Evolutionary conservation across 2,329 filamentous ascomycete genomes (phyloP), one percentile per base, ranked within the genome.

Genomic region (Pyrenochaeta sp.): DNA sequence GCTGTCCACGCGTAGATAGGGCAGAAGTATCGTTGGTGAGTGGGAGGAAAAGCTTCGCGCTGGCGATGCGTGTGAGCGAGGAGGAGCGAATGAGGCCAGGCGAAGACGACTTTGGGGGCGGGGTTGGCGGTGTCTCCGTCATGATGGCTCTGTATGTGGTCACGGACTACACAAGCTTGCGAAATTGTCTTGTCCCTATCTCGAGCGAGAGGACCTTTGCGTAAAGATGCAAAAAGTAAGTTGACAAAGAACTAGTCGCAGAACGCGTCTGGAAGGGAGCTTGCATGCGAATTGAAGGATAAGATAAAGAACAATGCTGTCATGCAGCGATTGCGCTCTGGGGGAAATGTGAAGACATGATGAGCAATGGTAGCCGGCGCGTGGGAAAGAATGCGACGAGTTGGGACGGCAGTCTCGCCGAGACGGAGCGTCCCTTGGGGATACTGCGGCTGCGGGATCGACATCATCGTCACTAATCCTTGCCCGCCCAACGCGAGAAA

Each of bases 1-100:
- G 65, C 35, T 75, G 73, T 2, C 74, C 74, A n/a, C 75, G 72
- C 19, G 74, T 74, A 1, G 74, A 73, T 4, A 77, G 57, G 3
- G 68, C 53, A 26, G 41, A 56, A 3, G 62, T 42, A 7, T 75
- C 74, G 20, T 68, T 65, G 17, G 66, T 65, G 5, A 75, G 61
- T 7, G 74, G 73, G 6, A 76, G 67, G 48, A 76, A 77, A 45
- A 67, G 65, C 40, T 69, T 73, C 24, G 68, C 54, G 42, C 56
- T 65, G 6, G 63, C 50, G 17, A 72, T 55, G 46, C 69, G 69
- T 27, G 67, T 55, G 17, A 61, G 58, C 38, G 58, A 65, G n/a
- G 55, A 52, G 1, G 56, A 56, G 24, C 60, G 59, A 2, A 56
- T 50, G 10, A 58, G 18, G 10, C 28, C 47, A 6, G 56, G 48